These are phyloP conservation scores for Monosporascus cannonballus DNA, from an alignment of 2,329 filamentous ascomycete species.

Conservation along the genomic window DNA sequence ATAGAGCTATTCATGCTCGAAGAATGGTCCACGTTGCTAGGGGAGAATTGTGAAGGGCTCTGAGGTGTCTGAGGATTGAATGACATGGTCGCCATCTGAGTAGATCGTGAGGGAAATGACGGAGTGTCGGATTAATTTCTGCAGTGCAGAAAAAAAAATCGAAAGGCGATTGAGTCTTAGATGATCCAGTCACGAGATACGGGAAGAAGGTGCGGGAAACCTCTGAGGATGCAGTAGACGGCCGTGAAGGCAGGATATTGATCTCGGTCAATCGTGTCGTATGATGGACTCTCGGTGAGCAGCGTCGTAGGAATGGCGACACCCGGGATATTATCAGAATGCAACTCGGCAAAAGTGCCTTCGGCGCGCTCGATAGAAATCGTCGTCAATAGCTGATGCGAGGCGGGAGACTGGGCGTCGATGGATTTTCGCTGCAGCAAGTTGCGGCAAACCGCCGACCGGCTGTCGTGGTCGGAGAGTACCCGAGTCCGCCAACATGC, in stretches of 20 bases:
- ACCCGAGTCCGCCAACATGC: conserved; percentile 30
- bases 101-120: conserved; percentile 10
- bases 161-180: neutral
- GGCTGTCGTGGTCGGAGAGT: conserved; percentile 27
- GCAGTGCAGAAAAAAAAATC: neutral
- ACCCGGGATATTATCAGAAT: neutral
- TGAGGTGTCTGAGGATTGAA: conserved; percentile 63
- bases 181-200: neutral
- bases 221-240: neutral
- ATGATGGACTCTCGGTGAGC: neutral
- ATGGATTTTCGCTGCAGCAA: conserved; percentile 26
- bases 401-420: conserved; percentile 7
- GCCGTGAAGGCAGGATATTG: neutral
- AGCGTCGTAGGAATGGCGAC: neutral
- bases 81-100: conserved; percentile 48
- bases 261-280: neutral
- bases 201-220: neutral
- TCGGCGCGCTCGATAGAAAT: conserved; percentile 15
- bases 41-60: conserved; percentile 58
- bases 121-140: conserved; percentile 1
- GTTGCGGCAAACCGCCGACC: conserved; percentile 33
- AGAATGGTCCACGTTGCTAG: conserved; percentile 45
- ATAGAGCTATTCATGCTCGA: conserved; percentile 47
- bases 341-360: neutral
- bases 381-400: conserved; percentile 1